Conservation (phyloP, 2,329 filamentous ascomycete species). For the Colletotrichum kahawae region DNA sequence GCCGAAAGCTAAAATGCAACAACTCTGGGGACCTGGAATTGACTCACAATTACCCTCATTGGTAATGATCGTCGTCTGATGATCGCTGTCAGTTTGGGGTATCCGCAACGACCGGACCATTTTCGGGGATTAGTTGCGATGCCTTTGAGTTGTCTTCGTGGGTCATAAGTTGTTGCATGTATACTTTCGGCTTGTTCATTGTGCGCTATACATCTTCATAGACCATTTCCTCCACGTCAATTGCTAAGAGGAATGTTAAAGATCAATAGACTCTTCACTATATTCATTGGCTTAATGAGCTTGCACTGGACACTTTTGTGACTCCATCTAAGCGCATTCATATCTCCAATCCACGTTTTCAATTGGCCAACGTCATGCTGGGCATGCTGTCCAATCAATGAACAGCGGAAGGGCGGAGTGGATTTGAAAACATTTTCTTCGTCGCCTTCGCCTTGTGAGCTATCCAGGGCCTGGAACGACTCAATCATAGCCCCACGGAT, state of each 20-base stretch:
- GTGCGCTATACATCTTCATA: no score
- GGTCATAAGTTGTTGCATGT: not conserved
- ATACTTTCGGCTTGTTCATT: not conserved
- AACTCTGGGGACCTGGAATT: rapidly evolving
- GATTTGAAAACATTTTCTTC: not conserved
- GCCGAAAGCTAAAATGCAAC: not conserved
- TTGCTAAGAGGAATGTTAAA: not conserved
- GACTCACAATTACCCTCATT: not conserved
- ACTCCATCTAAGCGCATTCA: not conserved
- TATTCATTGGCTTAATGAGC: not conserved
- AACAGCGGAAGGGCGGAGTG: not conserved
- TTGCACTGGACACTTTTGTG: not conserved
- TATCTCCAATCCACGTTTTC: not conserved
- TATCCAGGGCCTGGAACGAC: not conserved
- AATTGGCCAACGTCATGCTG: not conserved
- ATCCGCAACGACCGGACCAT: not conserved
- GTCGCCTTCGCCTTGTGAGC: not conserved
- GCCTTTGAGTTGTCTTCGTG: not conserved
- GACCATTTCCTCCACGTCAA: no score
- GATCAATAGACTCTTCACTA: not conserved
- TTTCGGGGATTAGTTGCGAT: not conserved
- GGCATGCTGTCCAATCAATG: not conserved
- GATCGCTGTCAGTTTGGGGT: not conserved
- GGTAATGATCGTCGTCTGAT: not conserved
- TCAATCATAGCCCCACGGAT: not conserved